Base-by-base conservation (phyloP, 2,329 filamentous ascomycete genomes). In the Fonsecaea pedrosoi region DNA sequence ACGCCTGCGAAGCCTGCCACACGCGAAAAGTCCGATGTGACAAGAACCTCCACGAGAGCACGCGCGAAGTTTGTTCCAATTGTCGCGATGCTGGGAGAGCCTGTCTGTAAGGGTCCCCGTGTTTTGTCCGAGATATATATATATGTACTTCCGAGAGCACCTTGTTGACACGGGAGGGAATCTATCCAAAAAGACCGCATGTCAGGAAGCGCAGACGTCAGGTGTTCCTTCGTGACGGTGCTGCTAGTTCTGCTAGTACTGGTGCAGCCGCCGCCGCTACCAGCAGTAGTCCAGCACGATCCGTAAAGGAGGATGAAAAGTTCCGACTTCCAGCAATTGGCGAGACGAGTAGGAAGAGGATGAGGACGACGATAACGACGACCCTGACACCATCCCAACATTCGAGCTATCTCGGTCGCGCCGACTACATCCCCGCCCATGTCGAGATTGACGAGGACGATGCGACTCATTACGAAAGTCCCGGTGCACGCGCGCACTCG, bases 321-420 rank as follows among this genome's bases (percentile, higher is more conserved):
- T 15, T 30, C 21, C 42, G 32, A 45, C 30, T 25, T n/a, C 45
- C 25, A 8, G 18, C 42, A 10, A 15, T 53, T 18, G 42, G 54
- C 42, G 62, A 53, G 35, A 37, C 18, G 37, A n/a, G 25, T 25
- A 25, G 25, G 25, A 25, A 25, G 25, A 25, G 25, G 25, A 2
- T 25, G 25, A 25, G 2, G 25, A 25, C 25, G 25, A 25, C 25
- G 25, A 25, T 3, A 25, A 25, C 25, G 25, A 25, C 25, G 25
- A 25, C 60, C 25, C 15, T 15, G 35, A 62, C 60, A 3, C 25
- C 60, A 18, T 18, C 60, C 35, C 40, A 65, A 48, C 54, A 65
- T 35, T n/a, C 62, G 15, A 75, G 73, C n/a, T 76, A 74, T 32
- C 72, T 76, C 58, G 75, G 73, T 21, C 72, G 75, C n/a, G 73